Base-by-base conservation (phyloP, 305 asterid species). In the Ajuga reptans region DNA sequence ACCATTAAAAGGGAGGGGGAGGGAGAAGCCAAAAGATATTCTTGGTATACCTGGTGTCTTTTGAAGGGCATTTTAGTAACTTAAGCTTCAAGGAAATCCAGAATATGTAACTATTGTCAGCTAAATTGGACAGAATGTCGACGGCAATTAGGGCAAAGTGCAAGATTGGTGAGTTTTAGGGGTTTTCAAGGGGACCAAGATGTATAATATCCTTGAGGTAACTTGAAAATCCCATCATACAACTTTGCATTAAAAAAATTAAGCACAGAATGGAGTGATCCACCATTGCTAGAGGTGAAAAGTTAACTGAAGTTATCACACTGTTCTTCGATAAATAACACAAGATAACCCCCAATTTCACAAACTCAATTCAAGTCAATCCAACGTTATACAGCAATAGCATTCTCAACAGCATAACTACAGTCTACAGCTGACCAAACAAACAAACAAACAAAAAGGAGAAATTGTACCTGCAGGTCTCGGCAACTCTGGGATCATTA, bases 401-500 rank as follows among this genome's bases (percentile, higher is more conserved):
- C 64, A 14, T 10, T 5, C 18, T 6, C 10, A 42, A 49, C 5
- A 18, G 6, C 42, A 27, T 7, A 24, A 29, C 6, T 41, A n/a
- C 64, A 24, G 6, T 5, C 18, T 6, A 50, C 5, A 21, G 6
- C 43, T 41, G 6, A 74, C 8, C 16, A 27, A 2, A 4, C 0
- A 53, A n/a, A 24, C 69, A 21, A 12, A 1, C 15, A 6, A n/a
- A n/a, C n/a, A n/a, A n/a, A n/a, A n/a, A n/a, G n/a, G 53, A 3
- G 24, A 62, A 24, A n/a, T 8, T 7, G 21, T 53, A 93, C 99
- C 99, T 81, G 92, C 98, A 94, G 68, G 99, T 94, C 85, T 91
- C 98, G 6, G 99, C 96, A 54, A 94, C 95, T 80, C 99, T 81
- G 4, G 97, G 98, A 85, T 94, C 99, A 62, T 84, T 83, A 43